Conservation (phyloP, 495 filamentous ascomycete genomes). For the Echria macrotheca region DNA sequence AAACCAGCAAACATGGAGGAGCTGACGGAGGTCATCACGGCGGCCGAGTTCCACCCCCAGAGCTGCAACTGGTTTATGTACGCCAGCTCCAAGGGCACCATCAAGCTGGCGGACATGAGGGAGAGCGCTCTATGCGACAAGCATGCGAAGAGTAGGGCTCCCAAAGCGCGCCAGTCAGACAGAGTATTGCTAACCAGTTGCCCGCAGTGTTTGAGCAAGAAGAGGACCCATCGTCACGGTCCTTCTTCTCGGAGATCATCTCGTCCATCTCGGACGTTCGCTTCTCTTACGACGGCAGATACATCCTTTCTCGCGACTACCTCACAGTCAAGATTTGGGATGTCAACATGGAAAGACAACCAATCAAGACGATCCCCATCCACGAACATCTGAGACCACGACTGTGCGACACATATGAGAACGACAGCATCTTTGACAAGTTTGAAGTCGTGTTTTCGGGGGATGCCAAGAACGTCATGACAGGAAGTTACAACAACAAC, state of each 20-base stretch:
- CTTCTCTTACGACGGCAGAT: conserved; percentile 92
- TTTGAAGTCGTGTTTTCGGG: conserved; percentile 99
- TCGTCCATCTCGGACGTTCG: conserved; percentile 98
- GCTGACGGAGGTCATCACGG: conserved; percentile 96
- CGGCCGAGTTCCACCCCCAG: conserved; percentile 92
- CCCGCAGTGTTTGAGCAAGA: conserved; percentile 96
- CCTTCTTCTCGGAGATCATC: conserved; percentile 99
- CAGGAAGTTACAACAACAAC: conserved; percentile 99
- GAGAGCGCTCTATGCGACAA: conserved; percentile 93
- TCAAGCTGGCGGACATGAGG: conserved; percentile 97
- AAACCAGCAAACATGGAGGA: conserved; percentile 99
- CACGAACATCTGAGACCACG: conserved; percentile 94
- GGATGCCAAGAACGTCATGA: conserved; percentile 98
- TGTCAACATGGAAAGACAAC: conserved; percentile 95
- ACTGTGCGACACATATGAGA: conserved; percentile 97
- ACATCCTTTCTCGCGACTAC: conserved; percentile 96
- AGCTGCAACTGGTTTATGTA: conserved; percentile 99
- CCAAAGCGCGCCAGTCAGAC: no score
- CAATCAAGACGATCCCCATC: conserved; percentile 97
- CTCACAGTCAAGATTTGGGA: conserved; percentile 99
- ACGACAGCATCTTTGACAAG: conserved; percentile 99
- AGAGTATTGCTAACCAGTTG: no score
- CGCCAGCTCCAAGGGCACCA: conserved; percentile 96
- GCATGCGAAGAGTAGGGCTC: conserved; percentile 90
- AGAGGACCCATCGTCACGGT: conserved; percentile 96